phyloP scores from a whole-genome alignment of 352 stramenopile genomes.

The Lagenidium giganteum region DNA sequence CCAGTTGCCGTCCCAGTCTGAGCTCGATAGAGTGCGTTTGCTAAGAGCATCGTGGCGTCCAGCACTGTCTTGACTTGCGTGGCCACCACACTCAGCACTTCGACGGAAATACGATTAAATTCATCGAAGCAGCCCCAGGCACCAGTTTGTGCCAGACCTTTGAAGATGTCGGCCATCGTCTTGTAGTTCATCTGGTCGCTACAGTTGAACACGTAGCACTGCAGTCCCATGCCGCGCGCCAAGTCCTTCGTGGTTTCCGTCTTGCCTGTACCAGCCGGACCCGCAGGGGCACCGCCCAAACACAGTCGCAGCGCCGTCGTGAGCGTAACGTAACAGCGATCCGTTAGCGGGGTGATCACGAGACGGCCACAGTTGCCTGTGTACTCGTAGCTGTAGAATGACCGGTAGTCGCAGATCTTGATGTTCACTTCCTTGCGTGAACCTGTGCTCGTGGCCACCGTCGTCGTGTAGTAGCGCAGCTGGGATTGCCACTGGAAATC shows the following conservation, averaged over 20 bases:
- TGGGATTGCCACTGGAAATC: constrained; percentile 94
- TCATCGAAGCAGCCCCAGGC: constrained; percentile 95
- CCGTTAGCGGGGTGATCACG: constrained; percentile 67
- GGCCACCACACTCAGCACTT: constrained; percentile 93
- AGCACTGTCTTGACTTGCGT: constrained; percentile 95
- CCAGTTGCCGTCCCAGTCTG: neutral
- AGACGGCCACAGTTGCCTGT: constrained; percentile 86
- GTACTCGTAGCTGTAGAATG: constrained; percentile 94
- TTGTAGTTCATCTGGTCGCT: constrained; percentile 90
- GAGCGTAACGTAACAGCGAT: constrained; percentile 71
- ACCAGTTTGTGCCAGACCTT: constrained; percentile 88
- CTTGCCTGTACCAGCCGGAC: constrained; percentile 68
- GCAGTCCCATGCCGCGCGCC: constrained; percentile 52
- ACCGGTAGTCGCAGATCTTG: constrained; percentile 84
- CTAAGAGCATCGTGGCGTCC: constrained; percentile 51
- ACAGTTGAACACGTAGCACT: constrained; percentile 80
- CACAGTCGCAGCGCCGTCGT: constrained; percentile 63
- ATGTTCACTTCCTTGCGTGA: constrained; percentile 73
- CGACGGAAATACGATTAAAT: constrained; percentile 94
- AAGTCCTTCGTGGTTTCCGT: constrained; percentile 77
- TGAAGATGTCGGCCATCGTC: constrained; percentile 94
- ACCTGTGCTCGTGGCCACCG: constrained; percentile 29
- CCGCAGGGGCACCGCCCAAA: constrained; percentile 57
- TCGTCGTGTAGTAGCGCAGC: constrained; percentile 87
- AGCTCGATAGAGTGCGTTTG: constrained; percentile 22